Evolutionary conservation across 1,284 basidiomycete species (phyloP), one percentile per base, ranked within the genome.

Genomic region (Tylopilus sp.): DNA sequence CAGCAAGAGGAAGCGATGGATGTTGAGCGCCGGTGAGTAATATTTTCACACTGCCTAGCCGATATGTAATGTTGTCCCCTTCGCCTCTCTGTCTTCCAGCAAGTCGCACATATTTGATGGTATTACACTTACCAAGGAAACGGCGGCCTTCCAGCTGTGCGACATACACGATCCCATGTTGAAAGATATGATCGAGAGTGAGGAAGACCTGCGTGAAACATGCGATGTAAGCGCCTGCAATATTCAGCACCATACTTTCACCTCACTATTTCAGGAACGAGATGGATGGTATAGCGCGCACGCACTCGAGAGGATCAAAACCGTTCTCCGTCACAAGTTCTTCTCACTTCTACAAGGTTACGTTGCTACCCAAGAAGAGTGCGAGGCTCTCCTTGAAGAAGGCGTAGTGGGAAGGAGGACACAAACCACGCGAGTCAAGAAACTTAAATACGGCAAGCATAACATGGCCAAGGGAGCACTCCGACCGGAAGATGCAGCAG

Each of bases 31-130:
- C 67, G 65, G 72, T 71, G 41, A 55, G 64, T 57, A 69, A n/a
- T 16, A 25, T 54, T 43, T 46, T 35, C 30, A 15, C 38, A 55
- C 12, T 31, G 1, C 10, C 7, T 35, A 15, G n/a, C 13, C 18
- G 8, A 35, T 50, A 39, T 28, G 25, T 57, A 16, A 51, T 23
- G 10, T 5, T 33, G 3, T 13, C 12, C 10, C 13, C 21, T 13
- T 18, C 6, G 11, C 4, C 21, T n/a, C 6, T 5, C 25, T 34
- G 33, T 40, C 31, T 34, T 23, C 4, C 49, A 81, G 78, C 55
- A 78, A 74, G 53, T 86, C 86, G 1, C 92, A 97, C 67, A 79
- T 92, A 31, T 99, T 98, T 62, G 92, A 99, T 65, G 97, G 96
- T 0, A 66, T 81, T 52, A 80, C 80, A 6, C 68, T 90, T 29